Evolutionary conservation across 768 basidiomycete genomes (phyloP).

Genomic region (Steccherinum ochraceum): DNA sequence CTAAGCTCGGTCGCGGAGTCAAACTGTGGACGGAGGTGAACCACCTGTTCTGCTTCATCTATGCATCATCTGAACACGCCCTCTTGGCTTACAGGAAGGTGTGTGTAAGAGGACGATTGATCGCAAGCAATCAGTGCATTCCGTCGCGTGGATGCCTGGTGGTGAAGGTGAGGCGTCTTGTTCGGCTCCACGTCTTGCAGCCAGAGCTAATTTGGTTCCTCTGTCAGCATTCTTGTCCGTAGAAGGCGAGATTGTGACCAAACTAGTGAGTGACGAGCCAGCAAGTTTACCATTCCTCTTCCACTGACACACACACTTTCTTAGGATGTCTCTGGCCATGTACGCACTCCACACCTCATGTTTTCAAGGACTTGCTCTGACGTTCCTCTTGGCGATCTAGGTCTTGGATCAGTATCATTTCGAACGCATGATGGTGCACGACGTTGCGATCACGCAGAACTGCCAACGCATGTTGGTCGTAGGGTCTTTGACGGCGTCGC

Average conservation of each 20-base stretch:
- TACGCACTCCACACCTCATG: not conserved
- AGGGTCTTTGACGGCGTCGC: slow-evolving; percentile 59
- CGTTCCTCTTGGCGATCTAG: slow-evolving; percentile 20
- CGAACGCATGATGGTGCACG: slow-evolving; percentile 57
- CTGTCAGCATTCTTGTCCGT: slow-evolving; percentile 61
- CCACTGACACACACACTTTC: not conserved
- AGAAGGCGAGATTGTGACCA: slow-evolving; percentile 54
- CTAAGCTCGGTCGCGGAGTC: slow-evolving; percentile 56
- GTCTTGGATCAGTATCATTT: slow-evolving; percentile 54
- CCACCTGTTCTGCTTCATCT: slow-evolving; percentile 1
- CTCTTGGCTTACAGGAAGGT: slow-evolving; percentile 43
- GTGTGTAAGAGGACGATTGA: slow-evolving; percentile 64
- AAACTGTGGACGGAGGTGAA: slow-evolving; percentile 70
- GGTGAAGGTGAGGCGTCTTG: slow-evolving; percentile 46
- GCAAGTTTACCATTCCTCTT: not conserved
- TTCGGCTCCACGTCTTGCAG: not conserved
- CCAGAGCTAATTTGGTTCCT: not conserved
- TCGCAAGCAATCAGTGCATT: slow-evolving; percentile 47
- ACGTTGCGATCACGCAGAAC: slow-evolving; percentile 67
- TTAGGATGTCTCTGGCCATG: not conserved
- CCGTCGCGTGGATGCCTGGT: slow-evolving; percentile 62
- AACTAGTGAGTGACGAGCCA: slow-evolving; percentile 44
- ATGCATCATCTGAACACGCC: not conserved
- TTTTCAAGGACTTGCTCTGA: not conserved
- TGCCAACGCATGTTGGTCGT: slow-evolving; percentile 58